These are phyloP conservation scores for Aspergillus affinis DNA, from an alignment of 495 filamentous ascomycete species.

Conservation along the genomic window DNA sequence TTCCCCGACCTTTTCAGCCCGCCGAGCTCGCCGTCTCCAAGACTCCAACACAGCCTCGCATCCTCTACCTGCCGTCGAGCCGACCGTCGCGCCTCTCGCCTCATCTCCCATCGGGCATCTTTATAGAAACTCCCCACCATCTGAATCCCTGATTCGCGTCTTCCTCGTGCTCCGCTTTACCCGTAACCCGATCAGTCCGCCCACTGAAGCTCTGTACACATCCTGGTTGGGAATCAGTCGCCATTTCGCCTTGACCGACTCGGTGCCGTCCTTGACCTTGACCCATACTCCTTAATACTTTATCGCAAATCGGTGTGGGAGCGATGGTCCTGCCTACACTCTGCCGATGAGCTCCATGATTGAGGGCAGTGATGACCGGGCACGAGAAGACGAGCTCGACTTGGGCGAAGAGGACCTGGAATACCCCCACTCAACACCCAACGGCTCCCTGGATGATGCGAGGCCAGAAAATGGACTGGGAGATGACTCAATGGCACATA, in stretches of 20 bases:
- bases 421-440: constrained; percentile 19
- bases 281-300: neutral
- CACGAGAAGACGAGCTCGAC: constrained; percentile 50
- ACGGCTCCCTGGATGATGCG: constrained; percentile 25
- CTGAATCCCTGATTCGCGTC: neutral
- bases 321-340: constrained; percentile 46
- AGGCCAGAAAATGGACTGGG: constrained; percentile 8
- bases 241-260: neutral
- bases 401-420: constrained; percentile 39
- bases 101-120: neutral
- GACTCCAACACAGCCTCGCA: neutral
- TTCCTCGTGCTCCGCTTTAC: neutral
- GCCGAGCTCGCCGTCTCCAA: neutral
- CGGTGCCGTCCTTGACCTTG: constrained; percentile 2
- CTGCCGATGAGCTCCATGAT: constrained; percentile 53
- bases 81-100: neutral
- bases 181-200: neutral
- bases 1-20: neutral
- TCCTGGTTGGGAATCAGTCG: constrained; percentile 5
- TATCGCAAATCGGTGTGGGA: constrained; percentile 15
- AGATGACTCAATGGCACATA: constrained; percentile 18
- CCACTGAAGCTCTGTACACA: constrained; percentile 6
- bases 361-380: constrained; percentile 46
- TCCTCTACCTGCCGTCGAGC: neutral
- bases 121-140: neutral